Base-by-base conservation (phyloP, 2,329 filamentous ascomycete species). In the Seiridium cupressi region DNA sequence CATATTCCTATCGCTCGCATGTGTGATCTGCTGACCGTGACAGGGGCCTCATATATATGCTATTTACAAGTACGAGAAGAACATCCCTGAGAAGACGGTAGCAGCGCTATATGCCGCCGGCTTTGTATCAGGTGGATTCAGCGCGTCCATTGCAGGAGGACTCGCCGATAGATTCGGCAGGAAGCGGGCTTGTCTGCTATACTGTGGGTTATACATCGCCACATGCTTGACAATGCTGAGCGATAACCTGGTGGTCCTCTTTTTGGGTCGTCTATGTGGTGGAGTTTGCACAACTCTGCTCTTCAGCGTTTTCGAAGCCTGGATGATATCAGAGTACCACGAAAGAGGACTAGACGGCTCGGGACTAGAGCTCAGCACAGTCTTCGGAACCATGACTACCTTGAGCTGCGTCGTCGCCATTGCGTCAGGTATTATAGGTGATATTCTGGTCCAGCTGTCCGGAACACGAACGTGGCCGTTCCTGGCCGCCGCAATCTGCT, bases 271-370 rank as follows among this genome's bases (percentile, higher is more conserved):
- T 13, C 66, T 82, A 0, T 75, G 81, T 8, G 84, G 84, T 11
- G 85, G 85, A 0, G 65, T 87, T 13, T 81, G 80, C 61, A 85
- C 83, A 9, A 86, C 82, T 10, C 72, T 87, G 13, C 76, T 87
- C 18, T 86, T 82, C 72, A 84, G 77, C 54, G 81, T 82, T 6
- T 87, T 87, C 63, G 84, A 87, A 64, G 80, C 82, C 53, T 87
- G 84, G 84, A 81, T 87, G 76, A 80, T 87, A 32, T 78, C 82
- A 48, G 84, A 87, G 65, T 87, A 78, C 13, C 71, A 70, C 5
- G 74, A 75, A 7, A 69, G 74, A 6, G 77, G 77, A 40, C 73
- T 88, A 38, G 79, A 79, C 57, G 64, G 66, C 8, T n/a, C 65
- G 11, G 69, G 69, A 6, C 70, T 68, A 38, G 65, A 70, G 36